Percentiles rank a stretch among this genome's conserved stretches.
These are phyloP conservation scores for Cicer yamashitae DNA, from an alignment of 306 rosid species.

Conservation along the genomic window DNA sequence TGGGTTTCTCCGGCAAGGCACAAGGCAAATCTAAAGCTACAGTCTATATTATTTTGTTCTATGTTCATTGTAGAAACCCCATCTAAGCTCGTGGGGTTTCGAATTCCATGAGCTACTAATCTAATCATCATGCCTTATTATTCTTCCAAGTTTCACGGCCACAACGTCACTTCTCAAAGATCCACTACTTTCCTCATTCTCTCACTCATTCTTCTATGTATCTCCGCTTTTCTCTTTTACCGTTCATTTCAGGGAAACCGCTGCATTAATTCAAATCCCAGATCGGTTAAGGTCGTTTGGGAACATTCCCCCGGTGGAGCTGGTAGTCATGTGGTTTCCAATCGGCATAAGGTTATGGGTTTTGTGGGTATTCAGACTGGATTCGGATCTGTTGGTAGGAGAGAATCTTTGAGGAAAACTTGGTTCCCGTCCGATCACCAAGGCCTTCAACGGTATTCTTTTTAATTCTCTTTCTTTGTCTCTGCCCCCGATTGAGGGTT, in stretches of 20 bases:
- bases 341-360: constrained; percentile 78
- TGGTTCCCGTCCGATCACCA: constrained; percentile 91
- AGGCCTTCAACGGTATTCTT: constrained; percentile 72
- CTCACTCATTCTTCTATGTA: constrained; percentile 40
- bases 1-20: no score
- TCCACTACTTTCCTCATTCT: constrained; percentile 42
- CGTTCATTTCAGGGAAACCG: constrained; percentile 40
- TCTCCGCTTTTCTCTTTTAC: constrained; percentile 27
- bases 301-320: constrained; percentile 42
- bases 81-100: constrained; percentile 1
- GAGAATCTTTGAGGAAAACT: constrained; percentile 76
- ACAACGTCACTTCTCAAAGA: constrained; percentile 57
- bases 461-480: neutral
- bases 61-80: neutral
- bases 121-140: constrained; percentile 41
- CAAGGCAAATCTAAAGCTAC: no score
- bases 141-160: constrained; percentile 50
- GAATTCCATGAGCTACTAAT: constrained; percentile 23
- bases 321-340: constrained; percentile 4
- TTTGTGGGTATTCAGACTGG: constrained; percentile 93
- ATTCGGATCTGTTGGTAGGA: constrained; percentile 75
- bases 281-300: constrained; percentile 81
- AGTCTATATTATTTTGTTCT: neutral
- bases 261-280: constrained; percentile 54
- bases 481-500: neutral